Evolutionary conservation across 371 early-diverging fungal species (phyloP).

Genomic region (Mucor irregularis): DNA sequence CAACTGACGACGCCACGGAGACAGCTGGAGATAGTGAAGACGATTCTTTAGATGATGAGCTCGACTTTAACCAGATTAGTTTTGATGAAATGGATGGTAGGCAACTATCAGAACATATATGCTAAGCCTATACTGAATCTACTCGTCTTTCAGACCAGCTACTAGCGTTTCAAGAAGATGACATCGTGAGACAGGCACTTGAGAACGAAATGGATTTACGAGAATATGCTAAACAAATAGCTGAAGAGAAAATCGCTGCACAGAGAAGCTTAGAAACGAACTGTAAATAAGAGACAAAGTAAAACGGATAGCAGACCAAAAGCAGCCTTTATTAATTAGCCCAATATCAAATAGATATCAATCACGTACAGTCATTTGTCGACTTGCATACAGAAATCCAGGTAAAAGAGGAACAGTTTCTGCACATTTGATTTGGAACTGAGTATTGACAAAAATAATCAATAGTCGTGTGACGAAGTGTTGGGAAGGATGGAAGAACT

Average conservation of each 20-base stretch:
- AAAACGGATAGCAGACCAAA: too few species aligned
- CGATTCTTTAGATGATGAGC: slow-evolving; percentile 28
- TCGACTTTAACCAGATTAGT: slow-evolving; percentile 43
- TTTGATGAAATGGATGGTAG: slow-evolving; percentile 63
- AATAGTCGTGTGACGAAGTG: slow-evolving; percentile 74
- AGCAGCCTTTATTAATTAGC: not conserved
- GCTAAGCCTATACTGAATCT: not conserved
- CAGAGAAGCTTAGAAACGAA: slow-evolving; percentile 49
- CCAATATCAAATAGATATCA: slow-evolving; percentile 65
- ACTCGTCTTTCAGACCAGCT: slow-evolving; percentile 45
- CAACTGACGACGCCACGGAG: not conserved
- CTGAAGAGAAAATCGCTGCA: slow-evolving; percentile 65
- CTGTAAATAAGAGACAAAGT: not conserved
- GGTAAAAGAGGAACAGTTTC: too few species aligned
- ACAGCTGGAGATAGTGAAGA: slow-evolving; percentile 4
- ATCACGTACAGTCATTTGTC: slow-evolving; percentile 67
- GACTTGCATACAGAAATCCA: slow-evolving; percentile 74
- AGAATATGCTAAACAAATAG: slow-evolving; percentile 81
- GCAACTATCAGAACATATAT: not conserved
- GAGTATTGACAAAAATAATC: not conserved
- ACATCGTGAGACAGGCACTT: slow-evolving; percentile 76
- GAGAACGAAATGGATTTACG: slow-evolving; percentile 85
- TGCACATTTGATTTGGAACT: not conserved
- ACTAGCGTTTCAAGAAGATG: slow-evolving; percentile 75
- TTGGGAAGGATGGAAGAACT: slow-evolving; percentile 87